Base-by-base conservation (phyloP, 148 eudicot genomes). In the Persicaria tinctoria region DNA sequence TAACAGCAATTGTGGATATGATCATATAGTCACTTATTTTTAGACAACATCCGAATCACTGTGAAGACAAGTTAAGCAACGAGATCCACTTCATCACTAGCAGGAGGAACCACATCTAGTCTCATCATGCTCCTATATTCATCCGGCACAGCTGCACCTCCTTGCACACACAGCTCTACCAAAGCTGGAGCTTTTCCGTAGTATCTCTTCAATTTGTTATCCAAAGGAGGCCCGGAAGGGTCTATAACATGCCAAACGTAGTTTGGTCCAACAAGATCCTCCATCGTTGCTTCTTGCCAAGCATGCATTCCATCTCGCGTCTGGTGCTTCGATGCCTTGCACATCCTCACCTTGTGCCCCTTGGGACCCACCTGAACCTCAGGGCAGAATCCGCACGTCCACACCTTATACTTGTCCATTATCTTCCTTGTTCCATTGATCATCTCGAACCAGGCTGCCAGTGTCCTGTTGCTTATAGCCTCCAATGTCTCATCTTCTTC, bases 291-390 rank as follows among this genome's bases (percentile, higher is more conserved):
- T 76, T 86, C 89, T 78, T 88, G 92, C 89, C 89, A 88, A 1
- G 92, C 88, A 23, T 88, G 92, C 84, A 88, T 73, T 54, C 92
- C 92, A 38, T 86, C 85, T 66, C 92, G 86, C 62, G 88, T 83
- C 79, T 88, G 92, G 51, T 88, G 92, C 72, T 86, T 88, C 20
- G 86, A 80, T 18, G 92, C 92, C 80, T 78, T 88, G 59, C 92
- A 88, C 81, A 80, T 79, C 76, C 88, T 81, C 69, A 86, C 88
- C 82, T 88, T 88, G 80, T 88, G 89, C 18, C 92, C 92, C 75
- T 85, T 88, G 47, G 89, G 86, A 57, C 92, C 89, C 18, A 88
- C 92, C 79, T 88, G 92, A 74, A 88, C 81, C 76, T 88, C 92
- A 3, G 88, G 88, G 60, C 92, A 88, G 78, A 81, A 86, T 57